These are phyloP conservation scores for Silene latifolia DNA, from an alignment of 148 eudicot species.

Conservation along the genomic window DNA sequence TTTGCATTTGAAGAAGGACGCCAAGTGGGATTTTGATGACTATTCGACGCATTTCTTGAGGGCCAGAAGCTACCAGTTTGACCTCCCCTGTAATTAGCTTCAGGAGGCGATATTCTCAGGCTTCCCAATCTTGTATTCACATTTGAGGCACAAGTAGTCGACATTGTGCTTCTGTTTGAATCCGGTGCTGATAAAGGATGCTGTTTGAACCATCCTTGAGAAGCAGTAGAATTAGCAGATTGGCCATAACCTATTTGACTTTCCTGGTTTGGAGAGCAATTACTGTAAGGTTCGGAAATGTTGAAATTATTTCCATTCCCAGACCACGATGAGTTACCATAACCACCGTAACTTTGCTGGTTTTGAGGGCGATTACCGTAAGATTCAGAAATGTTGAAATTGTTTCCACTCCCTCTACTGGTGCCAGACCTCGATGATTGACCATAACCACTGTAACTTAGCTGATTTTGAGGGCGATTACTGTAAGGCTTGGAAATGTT, in stretches of 20 bases:
- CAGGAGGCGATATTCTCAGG: background rate
- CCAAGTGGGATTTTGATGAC: background rate
- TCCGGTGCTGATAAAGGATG: background rate
- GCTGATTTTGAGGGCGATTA: no score
- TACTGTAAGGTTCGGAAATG: background rate
- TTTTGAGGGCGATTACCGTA: no score
- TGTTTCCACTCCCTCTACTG: no score
- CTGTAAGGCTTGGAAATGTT: no score
- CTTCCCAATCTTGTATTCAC: background rate
- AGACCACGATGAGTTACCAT: no score
- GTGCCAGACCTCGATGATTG: no score
- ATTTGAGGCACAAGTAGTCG: background rate
- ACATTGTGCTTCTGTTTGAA: background rate
- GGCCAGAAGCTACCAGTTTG: background rate
- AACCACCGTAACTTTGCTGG: no score
- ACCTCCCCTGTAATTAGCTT: background rate
- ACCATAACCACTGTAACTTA: no score
- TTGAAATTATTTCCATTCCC: background rate
- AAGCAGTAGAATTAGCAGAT: background rate
- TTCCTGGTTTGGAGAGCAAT: background rate
- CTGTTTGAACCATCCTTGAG: constrained; percentile 9
- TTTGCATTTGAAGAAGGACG: constrained; percentile 14
- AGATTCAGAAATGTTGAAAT: no score
- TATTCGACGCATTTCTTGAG: background rate
- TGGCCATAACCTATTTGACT: background rate